Evolutionary conservation across 2,329 filamentous ascomycete species (phyloP), one percentile per base, ranked within the genome.

Genomic region (Cryphonectria parasitica): DNA sequence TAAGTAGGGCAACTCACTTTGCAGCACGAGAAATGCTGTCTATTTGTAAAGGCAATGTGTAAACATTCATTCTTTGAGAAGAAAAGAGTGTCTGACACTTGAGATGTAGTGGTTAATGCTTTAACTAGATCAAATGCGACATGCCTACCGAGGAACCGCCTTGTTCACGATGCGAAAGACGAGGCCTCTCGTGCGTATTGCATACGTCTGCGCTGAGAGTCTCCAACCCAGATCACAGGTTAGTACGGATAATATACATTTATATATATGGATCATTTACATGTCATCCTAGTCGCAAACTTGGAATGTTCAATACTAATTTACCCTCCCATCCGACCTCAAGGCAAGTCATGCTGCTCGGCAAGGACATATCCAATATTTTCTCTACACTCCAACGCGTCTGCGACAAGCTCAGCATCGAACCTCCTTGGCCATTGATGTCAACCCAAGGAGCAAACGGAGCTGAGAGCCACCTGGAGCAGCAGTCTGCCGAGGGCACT

Each of bases 141-240:
- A 64, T 64, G 61, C 61, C 61, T n/a, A 64, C 6, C 22, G 61
- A 64, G 36, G 61, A 64, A 39, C 61, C 61, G 17, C 61, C 61
- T n/a, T 64, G 61, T 8, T 41, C 61, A 25, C 61, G 61, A 22
- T 64, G 61, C n/a, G 61, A 64, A 43, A 39, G 39, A 43, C 36
- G 39, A 43, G 61, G 61, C 8, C 61, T 64, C 13, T 64, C 61
- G 25, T 64, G 61, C 15, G 61, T 45, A 6, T 25, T 64, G n/a
- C 61, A 64, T 28, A 64, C 61, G 11, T 41, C 61, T 39, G 61
- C 61, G 22, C 39, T 43, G 25, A 22, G 61, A 2, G 25, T 25
- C 11, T 39, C 36, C 3, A 45, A 64, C 15, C 17, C 25, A 64
- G 61, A 43, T n/a, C n/a, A 28, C 61, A 64, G 39, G 61, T 64